Percentiles rank a stretch among this genome's conserved stretches.
These are phyloP conservation scores for Chytridium lagenaria DNA, from an alignment of 371 early-diverging fungal genomes.

Conservation along the genomic window DNA sequence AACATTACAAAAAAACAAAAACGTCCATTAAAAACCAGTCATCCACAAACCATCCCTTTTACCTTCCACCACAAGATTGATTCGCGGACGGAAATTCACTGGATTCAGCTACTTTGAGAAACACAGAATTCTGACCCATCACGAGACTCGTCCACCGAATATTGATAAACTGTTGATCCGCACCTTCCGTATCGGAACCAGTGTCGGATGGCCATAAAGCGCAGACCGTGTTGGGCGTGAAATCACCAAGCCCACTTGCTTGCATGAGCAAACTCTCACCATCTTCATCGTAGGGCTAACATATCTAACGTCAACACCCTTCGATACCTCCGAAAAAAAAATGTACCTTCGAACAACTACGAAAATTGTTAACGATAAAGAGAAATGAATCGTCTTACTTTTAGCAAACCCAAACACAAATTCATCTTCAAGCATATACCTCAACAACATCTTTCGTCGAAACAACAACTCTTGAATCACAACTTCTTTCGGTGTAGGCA, in stretches of 20 bases:
- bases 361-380: neutral
- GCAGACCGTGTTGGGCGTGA: conserved; percentile 19
- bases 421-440: conserved; percentile 2
- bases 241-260: conserved; percentile 17
- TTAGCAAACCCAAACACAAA: conserved; percentile 19
- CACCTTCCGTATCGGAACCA: neutral
- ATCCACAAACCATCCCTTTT: neutral
- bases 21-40: too few relatives aligned
- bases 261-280: conserved; percentile 14
- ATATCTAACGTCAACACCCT: neutral
- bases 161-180: neutral
- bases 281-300: neutral
- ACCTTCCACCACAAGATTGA: conserved; percentile 6
- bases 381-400: neutral
- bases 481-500: neutral
- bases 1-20: too few relatives aligned
- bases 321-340: neutral
- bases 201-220: neutral
- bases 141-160: conserved; percentile 17
- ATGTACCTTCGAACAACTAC: conserved; percentile 8
- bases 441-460: conserved; percentile 2
- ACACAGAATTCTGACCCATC: conserved; percentile 10
- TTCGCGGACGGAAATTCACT: conserved; percentile 5
- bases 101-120: neutral
- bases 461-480: conserved; percentile 14